phyloP scores from a whole-genome alignment of 305 asterid genomes.

The Coffea humblotiana region DNA sequence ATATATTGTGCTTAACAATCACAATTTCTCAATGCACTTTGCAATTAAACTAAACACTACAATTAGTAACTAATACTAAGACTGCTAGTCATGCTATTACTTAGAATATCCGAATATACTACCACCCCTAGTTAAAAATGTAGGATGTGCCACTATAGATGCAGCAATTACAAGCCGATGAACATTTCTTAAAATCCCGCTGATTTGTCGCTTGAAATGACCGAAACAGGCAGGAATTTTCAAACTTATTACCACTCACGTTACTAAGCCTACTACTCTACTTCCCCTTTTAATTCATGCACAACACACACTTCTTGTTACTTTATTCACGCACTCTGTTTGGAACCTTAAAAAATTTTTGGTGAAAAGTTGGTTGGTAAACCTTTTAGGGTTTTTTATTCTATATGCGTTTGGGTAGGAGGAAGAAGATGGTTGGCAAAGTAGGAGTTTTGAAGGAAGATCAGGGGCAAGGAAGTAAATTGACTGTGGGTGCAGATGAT shows the following conservation, averaged over 20 bases:
- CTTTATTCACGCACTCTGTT: neutral
- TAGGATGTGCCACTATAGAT: too few relatives aligned
- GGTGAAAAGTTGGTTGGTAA: neutral
- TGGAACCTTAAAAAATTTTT: neutral
- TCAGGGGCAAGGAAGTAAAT: neutral
- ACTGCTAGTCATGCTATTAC: too few relatives aligned
- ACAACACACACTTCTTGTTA: neutral
- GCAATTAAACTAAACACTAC: too few relatives aligned
- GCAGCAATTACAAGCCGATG: too few relatives aligned
- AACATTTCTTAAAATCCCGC: neutral
- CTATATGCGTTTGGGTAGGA: neutral
- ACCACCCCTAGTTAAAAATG: too few relatives aligned
- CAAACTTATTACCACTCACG: neutral
- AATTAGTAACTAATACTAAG: too few relatives aligned
- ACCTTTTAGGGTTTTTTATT: too few relatives aligned
- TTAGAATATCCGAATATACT: too few relatives aligned
- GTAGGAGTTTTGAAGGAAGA: neutral
- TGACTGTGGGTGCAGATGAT: neutral
- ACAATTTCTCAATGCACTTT: too few relatives aligned
- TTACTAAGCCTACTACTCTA: neutral
- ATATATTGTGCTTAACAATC: too few relatives aligned
- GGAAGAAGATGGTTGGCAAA: neutral
- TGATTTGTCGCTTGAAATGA: neutral
- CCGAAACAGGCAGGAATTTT: conserved; percentile 1
- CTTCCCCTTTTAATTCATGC: neutral